Percentiles rank a stretch among this genome's conserved stretches.
Evolutionary conservation across 2,329 filamentous ascomycete genomes (phyloP).

Genomic region (Cladorrhinum sp.): DNA sequence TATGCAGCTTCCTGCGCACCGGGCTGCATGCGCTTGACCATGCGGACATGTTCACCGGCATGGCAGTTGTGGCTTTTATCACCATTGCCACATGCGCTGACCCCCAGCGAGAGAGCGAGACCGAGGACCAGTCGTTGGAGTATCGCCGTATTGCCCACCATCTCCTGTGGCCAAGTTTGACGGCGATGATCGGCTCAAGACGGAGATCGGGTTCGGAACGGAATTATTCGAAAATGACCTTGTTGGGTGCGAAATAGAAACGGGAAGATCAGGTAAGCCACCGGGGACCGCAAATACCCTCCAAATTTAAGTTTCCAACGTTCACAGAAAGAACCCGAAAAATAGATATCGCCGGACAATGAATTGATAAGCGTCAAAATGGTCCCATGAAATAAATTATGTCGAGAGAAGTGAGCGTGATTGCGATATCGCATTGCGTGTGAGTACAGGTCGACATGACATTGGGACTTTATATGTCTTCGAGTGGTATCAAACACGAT

Average conservation of each 20-base stretch:
- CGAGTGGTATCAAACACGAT: neutral
- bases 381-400: too few species aligned
- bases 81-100: neutral
- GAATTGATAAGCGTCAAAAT: neutral
- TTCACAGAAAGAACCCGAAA: too few species aligned
- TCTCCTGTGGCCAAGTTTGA: neutral
- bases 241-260: neutral
- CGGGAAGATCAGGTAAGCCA: neutral
- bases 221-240: neutral
- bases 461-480: neutral
- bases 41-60: slow-evolving; percentile 32
- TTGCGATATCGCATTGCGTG: neutral
- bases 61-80: neutral
- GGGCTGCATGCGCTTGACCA: slow-evolving; percentile 49
- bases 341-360: too few species aligned
- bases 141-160: neutral
- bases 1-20: slow-evolving; percentile 42
- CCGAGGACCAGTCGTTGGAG: neutral
- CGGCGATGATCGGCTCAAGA: neutral
- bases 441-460: neutral
- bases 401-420: too few species aligned
- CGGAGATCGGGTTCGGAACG: neutral
- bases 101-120: neutral
- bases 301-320: neutral
- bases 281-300: neutral